phyloP scores from a whole-genome alignment of 805 yeast genomes.

The Jamesozyma lodderae region DNA sequence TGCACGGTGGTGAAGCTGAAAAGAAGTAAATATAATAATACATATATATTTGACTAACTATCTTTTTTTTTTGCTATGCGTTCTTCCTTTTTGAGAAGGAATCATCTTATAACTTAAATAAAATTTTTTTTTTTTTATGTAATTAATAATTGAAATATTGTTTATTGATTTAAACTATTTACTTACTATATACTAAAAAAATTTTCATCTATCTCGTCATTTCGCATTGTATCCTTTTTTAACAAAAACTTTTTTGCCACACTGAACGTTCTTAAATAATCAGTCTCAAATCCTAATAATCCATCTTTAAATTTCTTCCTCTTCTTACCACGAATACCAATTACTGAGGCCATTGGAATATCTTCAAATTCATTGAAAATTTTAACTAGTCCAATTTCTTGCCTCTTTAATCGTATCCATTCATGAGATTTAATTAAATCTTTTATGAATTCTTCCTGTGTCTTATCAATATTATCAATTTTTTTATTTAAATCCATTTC shows the following conservation, averaged over 20 bases:
- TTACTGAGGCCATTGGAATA: constrained; percentile 28
- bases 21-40: too few relatives aligned
- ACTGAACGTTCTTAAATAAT: constrained; percentile 18
- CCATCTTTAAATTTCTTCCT: constrained; percentile 28
- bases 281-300: constrained; percentile 29
- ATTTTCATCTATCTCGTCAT: constrained; percentile 2
- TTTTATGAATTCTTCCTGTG: constrained; percentile 18
- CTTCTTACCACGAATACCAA: constrained; percentile 32
- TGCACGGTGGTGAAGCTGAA: constrained; percentile 40
- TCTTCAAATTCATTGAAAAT: constrained; percentile 30
- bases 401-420: constrained; percentile 16
- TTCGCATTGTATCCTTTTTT: neutral
- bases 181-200: too few relatives aligned
- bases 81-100: too few relatives aligned
- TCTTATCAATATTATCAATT: constrained; percentile 7
- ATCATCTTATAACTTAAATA: too few relatives aligned
- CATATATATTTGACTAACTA: too few relatives aligned
- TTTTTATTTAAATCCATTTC: constrained; percentile 9
- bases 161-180: too few relatives aligned
- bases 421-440: constrained; percentile 20
- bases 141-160: too few relatives aligned
- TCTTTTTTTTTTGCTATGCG: too few relatives aligned
- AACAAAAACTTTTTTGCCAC: constrained; percentile 19
- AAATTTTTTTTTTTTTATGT: neutral
- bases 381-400: constrained; percentile 26